Conservation (phyloP, 2,329 filamentous ascomycete genomes). For the Colletotrichum ledebouriae region DNA sequence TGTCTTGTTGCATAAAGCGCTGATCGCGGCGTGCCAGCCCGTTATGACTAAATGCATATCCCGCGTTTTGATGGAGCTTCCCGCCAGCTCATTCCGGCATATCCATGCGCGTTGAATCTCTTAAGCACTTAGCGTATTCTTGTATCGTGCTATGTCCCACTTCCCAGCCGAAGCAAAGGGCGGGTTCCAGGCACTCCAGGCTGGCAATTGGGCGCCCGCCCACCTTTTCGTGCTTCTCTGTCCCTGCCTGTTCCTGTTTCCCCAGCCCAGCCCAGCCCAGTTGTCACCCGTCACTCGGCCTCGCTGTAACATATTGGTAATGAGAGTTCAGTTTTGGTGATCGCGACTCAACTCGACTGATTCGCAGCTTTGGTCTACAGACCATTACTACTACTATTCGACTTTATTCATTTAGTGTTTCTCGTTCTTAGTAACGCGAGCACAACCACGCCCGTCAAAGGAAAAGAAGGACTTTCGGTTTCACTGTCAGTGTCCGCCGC, state of each 20-base stretch:
- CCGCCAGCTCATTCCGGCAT: constrained; percentile 30
- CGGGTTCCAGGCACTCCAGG: constrained; percentile 15
- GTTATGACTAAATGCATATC: constrained; percentile 25
- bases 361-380: background rate
- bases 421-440: background rate
- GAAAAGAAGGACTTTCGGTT: constrained; percentile 9
- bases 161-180: constrained; percentile 23
- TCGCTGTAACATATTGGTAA: constrained; percentile 13
- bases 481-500: constrained; percentile 9
- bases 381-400: background rate
- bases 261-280: constrained; percentile 1
- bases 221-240: constrained; percentile 33
- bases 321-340: constrained; percentile 22
- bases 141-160: background rate
- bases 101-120: constrained; percentile 10
- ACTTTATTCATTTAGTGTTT: constrained; percentile 7
- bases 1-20: constrained; percentile 38
- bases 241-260: constrained; percentile 25
- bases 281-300: background rate
- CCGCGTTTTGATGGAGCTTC: constrained; percentile 29
- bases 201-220: constrained; percentile 33
- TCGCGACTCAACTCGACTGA: constrained; percentile 19
- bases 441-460: background rate
- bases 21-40: constrained; percentile 18
- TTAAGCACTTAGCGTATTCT: constrained; percentile 7